Percentiles rank a stretch among this genome's conserved stretches.
Evolutionary conservation across 2,329 filamentous ascomycete species (phyloP).

Genomic region (Blastomyces gilchristii): DNA sequence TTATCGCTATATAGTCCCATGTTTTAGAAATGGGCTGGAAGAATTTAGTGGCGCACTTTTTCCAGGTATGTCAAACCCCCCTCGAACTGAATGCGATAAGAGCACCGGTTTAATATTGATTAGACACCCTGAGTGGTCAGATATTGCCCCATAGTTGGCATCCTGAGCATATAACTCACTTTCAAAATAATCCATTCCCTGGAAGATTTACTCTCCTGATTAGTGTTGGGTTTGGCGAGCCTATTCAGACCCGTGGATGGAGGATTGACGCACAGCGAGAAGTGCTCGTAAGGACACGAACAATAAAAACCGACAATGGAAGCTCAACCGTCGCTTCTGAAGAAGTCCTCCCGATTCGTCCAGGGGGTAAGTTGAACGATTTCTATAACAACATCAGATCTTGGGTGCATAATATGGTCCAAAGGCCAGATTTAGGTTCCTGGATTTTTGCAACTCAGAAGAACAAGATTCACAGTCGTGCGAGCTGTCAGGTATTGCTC

Average conservation of each 20-base stretch:
- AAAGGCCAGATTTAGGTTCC: not conserved
- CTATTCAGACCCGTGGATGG: not conserved
- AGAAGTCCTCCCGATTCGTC: conserved; percentile 1
- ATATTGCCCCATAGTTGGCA: not conserved
- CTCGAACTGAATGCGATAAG: not conserved
- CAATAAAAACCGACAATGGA: not conserved
- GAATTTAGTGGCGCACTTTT: not conserved
- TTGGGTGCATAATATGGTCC: not conserved
- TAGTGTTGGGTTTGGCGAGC: conserved; percentile 1
- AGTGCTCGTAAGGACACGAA: not conserved
- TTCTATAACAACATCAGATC: not conserved
- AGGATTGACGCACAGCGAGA: not conserved
- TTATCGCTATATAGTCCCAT: not conserved
- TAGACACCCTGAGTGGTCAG: not conserved
- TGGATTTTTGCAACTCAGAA: not conserved
- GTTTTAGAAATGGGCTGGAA: not conserved
- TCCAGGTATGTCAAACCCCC: not conserved
- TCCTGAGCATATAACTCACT: not conserved
- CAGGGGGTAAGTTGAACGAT: not conserved
- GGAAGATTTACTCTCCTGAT: not conserved
- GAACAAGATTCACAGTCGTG: not conserved
- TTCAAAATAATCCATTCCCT: not conserved
- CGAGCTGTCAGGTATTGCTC: not conserved
- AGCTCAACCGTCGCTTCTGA: not conserved
- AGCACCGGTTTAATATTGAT: not conserved